A percentile compares a stretch with the other conserved stretches of the same genome.
Conservation (phyloP, 1,284 basidiomycete species). For the Apiotrichum gracile region DNA sequence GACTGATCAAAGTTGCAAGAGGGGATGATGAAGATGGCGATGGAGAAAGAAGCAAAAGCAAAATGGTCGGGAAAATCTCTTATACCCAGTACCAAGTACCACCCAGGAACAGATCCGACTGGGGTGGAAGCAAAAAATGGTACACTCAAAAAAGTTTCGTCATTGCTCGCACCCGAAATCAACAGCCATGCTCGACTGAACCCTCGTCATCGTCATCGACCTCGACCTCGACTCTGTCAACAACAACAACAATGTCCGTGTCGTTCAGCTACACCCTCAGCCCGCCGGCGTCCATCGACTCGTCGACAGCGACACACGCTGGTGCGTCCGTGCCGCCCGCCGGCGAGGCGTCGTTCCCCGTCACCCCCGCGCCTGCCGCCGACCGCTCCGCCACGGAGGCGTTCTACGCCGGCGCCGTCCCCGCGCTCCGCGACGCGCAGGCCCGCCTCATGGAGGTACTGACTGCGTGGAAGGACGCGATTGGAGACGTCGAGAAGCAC, state of each 20-base stretch:
- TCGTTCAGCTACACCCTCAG: constrained; percentile 18
- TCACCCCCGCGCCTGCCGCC: background rate
- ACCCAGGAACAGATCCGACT: too few species aligned
- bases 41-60: too few species aligned
- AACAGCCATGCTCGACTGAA: too few species aligned
- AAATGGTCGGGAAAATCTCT: too few species aligned
- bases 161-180: too few species aligned
- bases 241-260: constrained; percentile 9
- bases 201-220: background rate
- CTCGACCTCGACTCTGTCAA: too few species aligned
- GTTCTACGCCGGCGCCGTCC: constrained; percentile 21
- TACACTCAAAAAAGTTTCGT: too few species aligned
- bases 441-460: constrained; percentile 22
- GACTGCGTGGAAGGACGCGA: constrained; percentile 35
- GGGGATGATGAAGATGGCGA: too few species aligned
- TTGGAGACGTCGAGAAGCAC: constrained; percentile 31
- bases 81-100: too few species aligned
- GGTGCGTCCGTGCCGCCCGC: constrained; percentile 9
- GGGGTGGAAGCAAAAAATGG: too few species aligned
- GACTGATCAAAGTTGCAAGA: too few species aligned
- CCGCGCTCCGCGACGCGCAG: constrained; percentile 21
- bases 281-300: constrained; percentile 15
- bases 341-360: background rate
- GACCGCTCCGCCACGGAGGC: constrained; percentile 13
- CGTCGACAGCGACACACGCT: constrained; percentile 2